A percentile compares a stretch with the other conserved stretches of the same genome.
Evolutionary conservation across 2,329 filamentous ascomycete genomes (phyloP).

Genomic region (Fusarium musae): DNA sequence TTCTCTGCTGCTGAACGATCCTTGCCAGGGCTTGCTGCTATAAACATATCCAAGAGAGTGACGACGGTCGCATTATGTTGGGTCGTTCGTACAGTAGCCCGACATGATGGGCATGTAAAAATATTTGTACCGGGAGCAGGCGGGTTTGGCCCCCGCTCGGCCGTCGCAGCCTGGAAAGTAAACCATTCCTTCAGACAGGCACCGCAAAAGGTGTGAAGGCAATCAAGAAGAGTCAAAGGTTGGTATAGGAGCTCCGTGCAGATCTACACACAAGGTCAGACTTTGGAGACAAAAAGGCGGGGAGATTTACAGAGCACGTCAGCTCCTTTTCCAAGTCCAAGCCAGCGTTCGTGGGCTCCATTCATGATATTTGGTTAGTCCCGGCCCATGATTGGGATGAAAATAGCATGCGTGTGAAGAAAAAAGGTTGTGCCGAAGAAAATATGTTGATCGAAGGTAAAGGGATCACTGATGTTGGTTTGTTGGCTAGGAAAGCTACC

Average conservation of each 20-base stretch:
- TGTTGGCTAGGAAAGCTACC: slow-evolving; percentile 23
- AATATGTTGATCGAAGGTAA: slow-evolving; percentile 24
- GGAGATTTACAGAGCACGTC: slow-evolving; percentile 80
- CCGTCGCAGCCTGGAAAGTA: slow-evolving; percentile 75
- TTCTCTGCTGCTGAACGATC: slow-evolving; percentile 78
- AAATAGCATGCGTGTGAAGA: slow-evolving; percentile 5
- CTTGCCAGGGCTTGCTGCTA: slow-evolving; percentile 81
- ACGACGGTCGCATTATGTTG: slow-evolving; percentile 91
- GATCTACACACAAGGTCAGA: slow-evolving; percentile 69
- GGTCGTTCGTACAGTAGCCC: slow-evolving; percentile 85
- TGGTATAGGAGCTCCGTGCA: slow-evolving; percentile 96
- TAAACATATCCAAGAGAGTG: slow-evolving; percentile 88
- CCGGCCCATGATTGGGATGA: slow-evolving; percentile 30
- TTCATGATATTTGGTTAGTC: slow-evolving; percentile 50
- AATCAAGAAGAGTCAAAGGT: slow-evolving; percentile 90
- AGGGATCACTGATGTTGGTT: slow-evolving; percentile 15
- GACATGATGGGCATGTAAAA: slow-evolving; percentile 94
- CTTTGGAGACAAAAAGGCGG: slow-evolving; percentile 24
- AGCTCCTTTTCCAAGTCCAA: slow-evolving; percentile 91
- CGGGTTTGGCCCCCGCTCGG: slow-evolving; percentile 61
- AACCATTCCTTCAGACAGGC: slow-evolving; percentile 98
- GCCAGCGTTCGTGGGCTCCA: slow-evolving; percentile 63
- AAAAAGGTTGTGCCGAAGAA: slow-evolving; percentile 12
- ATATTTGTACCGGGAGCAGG: slow-evolving; percentile 60
- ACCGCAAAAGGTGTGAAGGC: slow-evolving; percentile 95